phyloP scores from a whole-genome alignment of 2,329 filamentous ascomycete genomes.

The Sporothrix humicola region DNA sequence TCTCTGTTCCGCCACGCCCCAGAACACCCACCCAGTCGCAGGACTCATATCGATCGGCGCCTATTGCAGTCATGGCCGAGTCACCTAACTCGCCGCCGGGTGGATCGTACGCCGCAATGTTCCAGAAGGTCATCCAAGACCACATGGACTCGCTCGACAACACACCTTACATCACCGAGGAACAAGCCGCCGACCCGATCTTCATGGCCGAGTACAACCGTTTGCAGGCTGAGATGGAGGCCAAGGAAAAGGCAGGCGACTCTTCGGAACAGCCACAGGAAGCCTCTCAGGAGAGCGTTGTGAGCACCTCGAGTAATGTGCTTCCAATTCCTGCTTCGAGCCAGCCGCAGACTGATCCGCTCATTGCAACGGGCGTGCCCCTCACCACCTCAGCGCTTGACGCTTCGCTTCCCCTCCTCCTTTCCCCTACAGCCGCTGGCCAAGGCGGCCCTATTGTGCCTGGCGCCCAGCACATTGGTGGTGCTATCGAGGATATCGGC shows the following conservation, averaged over 20 bases:
- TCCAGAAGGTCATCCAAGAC: background rate
- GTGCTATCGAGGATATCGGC: background rate
- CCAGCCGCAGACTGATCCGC: background rate
- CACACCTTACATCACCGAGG: background rate
- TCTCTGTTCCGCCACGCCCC: conserved; percentile 1
- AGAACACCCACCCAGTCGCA: background rate
- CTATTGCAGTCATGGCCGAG: conserved; percentile 14
- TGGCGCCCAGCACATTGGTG: conserved; percentile 19
- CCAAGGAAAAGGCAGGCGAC: background rate
- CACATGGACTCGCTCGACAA: background rate
- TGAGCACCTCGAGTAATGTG: conserved; percentile 1
- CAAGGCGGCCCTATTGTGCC: background rate
- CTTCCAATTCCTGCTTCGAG: background rate
- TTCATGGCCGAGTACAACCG: conserved; percentile 1
- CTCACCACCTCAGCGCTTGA: background rate
- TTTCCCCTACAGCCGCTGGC: conserved; percentile 1
- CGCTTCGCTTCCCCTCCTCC: conserved; percentile 16
- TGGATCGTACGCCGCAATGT: background rate
- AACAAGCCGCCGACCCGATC: conserved; percentile 10
- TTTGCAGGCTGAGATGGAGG: background rate
- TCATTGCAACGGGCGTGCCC: background rate
- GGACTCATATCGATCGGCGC: background rate
- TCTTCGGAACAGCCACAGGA: background rate
- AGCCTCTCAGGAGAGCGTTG: background rate
- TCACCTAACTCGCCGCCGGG: background rate